Evolutionary conservation across 495 filamentous ascomycete species (phyloP).

Genomic region (Coniosporium apollinis): DNA sequence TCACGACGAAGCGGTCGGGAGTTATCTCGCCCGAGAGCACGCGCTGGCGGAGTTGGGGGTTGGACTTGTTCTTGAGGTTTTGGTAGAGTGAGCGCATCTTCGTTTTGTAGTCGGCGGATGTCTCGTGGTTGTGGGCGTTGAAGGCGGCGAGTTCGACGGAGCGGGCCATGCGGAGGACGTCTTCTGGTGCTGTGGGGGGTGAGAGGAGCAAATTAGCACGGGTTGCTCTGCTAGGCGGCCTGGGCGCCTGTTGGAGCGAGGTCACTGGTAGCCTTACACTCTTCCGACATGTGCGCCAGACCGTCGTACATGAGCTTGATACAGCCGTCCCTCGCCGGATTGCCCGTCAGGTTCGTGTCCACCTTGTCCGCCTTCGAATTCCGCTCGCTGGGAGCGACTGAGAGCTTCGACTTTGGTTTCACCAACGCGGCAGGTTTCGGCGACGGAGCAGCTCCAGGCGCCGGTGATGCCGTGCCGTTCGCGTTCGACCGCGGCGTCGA

Average conservation of each 20-base stretch:
- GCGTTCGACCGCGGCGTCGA: constrained; percentile 29
- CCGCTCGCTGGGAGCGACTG: constrained; percentile 58
- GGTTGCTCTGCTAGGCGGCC: background rate
- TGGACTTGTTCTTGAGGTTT: constrained; percentile 85
- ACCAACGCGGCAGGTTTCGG: constrained; percentile 23
- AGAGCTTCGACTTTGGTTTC: constrained; percentile 31
- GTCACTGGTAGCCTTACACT: constrained; percentile 20
- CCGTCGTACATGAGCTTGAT: constrained; percentile 87
- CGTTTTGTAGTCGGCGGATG: constrained; percentile 50
- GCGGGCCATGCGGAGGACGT: constrained; percentile 48
- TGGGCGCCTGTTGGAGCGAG: background rate
- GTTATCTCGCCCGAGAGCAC: constrained; percentile 59
- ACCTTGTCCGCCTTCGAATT: constrained; percentile 67
- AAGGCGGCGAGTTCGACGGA: constrained; percentile 62
- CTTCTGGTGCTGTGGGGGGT: constrained; percentile 23
- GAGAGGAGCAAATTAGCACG: background rate
- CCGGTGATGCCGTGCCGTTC: constrained; percentile 25
- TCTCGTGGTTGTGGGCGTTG: constrained; percentile 45
- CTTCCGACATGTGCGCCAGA: constrained; percentile 43
- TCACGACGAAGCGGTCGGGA: constrained; percentile 54
- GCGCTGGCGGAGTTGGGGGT: constrained; percentile 52
- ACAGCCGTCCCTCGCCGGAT: constrained; percentile 56
- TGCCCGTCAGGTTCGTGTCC: constrained; percentile 50
- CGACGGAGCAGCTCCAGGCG: too few relatives aligned
- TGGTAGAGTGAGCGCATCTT: constrained; percentile 86